Evolutionary conservation across 2,329 filamentous ascomycete genomes (phyloP).

Genomic region (Monilinia polystroma): DNA sequence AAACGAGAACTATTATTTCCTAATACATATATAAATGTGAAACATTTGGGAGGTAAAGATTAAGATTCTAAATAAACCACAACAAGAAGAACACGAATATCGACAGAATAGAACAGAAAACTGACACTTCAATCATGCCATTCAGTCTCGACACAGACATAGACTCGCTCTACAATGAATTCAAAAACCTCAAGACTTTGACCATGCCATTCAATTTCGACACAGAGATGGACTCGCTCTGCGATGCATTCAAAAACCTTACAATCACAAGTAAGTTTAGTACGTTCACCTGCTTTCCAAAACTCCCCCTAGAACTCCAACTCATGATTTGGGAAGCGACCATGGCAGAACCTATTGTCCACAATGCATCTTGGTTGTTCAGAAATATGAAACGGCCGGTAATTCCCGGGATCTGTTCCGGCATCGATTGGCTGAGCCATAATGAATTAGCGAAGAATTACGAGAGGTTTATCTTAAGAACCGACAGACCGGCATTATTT

Average conservation of each 20-base stretch:
- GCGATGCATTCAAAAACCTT: background rate
- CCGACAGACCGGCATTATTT: background rate
- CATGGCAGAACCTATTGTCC: background rate
- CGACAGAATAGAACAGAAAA: background rate
- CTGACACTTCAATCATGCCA: background rate
- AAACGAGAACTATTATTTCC: background rate
- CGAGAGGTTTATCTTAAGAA: background rate
- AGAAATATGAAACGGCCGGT: rapidly evolving
- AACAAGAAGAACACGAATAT: background rate
- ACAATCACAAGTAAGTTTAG: background rate
- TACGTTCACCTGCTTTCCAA: background rate
- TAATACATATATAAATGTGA: background rate
- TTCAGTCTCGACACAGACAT: background rate
- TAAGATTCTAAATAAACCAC: background rate
- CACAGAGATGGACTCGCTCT: background rate
- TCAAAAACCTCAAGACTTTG: background rate
- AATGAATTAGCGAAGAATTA: background rate
- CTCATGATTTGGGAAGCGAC: background rate
- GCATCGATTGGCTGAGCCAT: background rate
- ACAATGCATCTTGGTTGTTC: background rate
- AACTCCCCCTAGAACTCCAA: background rate
- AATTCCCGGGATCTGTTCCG: background rate
- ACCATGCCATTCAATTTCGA: background rate
- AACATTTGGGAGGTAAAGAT: too few species aligned
- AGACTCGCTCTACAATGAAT: background rate